Evolutionary conservation across 2,329 filamentous ascomycete species (phyloP), one percentile per base, ranked within the genome.

Genomic region (Tolypocladium guangdongense): DNA sequence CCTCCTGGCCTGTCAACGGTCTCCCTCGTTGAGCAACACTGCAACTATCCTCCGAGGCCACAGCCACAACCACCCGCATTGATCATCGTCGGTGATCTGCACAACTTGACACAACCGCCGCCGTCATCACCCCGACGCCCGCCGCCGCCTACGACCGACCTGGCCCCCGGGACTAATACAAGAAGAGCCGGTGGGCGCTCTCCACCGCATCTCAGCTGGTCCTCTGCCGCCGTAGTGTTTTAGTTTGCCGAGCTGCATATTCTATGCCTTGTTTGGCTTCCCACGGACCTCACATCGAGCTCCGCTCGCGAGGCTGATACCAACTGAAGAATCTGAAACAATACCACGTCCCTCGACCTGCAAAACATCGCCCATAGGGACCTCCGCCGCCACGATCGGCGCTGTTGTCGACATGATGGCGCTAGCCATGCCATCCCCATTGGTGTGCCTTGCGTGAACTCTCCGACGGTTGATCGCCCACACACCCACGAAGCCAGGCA

Each of bases 371-470:
- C 36, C 50, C 20, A n/a, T 43, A 30, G 4, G 22, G 11, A 24
- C 22, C 39, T 27, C 39, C 22, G 2, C 39, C 22, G 39, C 35
- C 46, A 50, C 39, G n/a, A 24, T n/a, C n/a, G 35, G 47, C 45
- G 35, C 24, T 24, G 30, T 22, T 38, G 41, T 41, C 24, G 49
- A 43, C 49, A 38, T 27, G 18, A n/a, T 43, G 24, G 47, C 41
- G 51, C 36, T 14, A 10, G 16, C 41, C 8, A 30, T 45, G 41
- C 22, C 39, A 11, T 39, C 51, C 46, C 54, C 45, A 62, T 60
- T 61, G 58, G 60, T 56, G 58, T 60, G 52, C 61, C 57, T 61
- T 58, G 59, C 60, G 58, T 58, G 50, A 50, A 37, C 24, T 46
- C 36, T 41, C 55, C 20, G 39, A n/a, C n/a, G 24, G 8, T 11